Base-by-base conservation (phyloP, 805 yeast species). In the Jamesozyma piceae region DNA sequence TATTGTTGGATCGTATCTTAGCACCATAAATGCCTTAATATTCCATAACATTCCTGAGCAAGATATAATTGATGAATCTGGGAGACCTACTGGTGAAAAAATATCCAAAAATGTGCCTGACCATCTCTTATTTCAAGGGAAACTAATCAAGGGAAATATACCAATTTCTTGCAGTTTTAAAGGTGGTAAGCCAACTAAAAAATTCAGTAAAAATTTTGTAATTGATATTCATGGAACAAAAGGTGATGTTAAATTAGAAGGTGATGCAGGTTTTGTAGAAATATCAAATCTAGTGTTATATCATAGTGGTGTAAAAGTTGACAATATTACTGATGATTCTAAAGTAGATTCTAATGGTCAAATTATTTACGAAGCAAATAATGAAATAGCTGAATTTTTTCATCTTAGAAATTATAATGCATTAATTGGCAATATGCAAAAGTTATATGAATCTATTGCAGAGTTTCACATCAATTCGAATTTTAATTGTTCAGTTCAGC, bases 251-350 rank as follows among this genome's bases (percentile, higher is more conserved):
- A 50, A 51, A 39, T 39, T 53, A 8, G 55, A 53, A 38, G 54
- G 55, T 17, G 51, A 51, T 40, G 54, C 55, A 14, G 55, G 55
- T 9, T 51, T 50, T 33, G 43, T 48, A n/a, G 54, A 51, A 27
- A 48, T 48, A 24, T 51, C 55, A 4, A 51, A 50, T 39, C 40
- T 51, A 24, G 55, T 50, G 5, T 34, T 51, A 14, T 53, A 51
- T 38, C 50, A 49, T 41, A 46, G 52, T 34, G 57, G 57, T 35
- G 40, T 43, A 29, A 50, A 46, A 35, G 32, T 32, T n/a, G 14
- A 35, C 22, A n/a, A n/a, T n/a, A n/a, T n/a, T n/a, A n/a, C n/a
- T n/a, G n/a, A n/a, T n/a, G n/a, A 34, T 22, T 32, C 35, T 28
- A 30, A 28, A 6, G 17, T 22, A 13, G 8, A n/a, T 14, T 17